Conservation (phyloP, 192 early-diverging fungal species). For the Endogone sp. region DNA sequence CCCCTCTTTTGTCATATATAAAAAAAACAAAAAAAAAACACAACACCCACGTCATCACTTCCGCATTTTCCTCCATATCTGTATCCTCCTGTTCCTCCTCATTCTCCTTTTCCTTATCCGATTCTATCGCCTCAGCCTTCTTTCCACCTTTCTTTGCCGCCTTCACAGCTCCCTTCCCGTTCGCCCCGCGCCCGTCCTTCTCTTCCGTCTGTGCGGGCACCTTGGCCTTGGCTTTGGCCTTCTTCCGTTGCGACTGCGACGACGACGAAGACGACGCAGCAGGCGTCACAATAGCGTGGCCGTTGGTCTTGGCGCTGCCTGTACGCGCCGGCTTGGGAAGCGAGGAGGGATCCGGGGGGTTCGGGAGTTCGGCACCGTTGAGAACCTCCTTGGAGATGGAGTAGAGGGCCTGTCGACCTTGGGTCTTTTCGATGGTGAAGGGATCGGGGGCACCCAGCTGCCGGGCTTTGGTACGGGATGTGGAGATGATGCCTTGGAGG, state of each 20-base stretch:
- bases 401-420: slow-evolving; percentile 28
- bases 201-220: background rate
- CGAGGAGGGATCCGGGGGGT: slow-evolving; percentile 10
- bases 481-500: slow-evolving; percentile 47
- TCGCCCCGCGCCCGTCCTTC: background rate
- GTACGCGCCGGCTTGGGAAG: background rate
- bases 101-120: no score
- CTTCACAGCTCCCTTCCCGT: no score
- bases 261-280: background rate
- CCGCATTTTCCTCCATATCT: no score
- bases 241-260: background rate
- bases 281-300: background rate
- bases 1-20: no score
- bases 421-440: slow-evolving; percentile 33
- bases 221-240: background rate
- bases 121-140: no score
- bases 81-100: no score
- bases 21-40: no score
- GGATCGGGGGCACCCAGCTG: slow-evolving; percentile 28
- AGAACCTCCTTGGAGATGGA: slow-evolving; percentile 31
- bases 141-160: no score
- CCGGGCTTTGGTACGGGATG: slow-evolving; percentile 29
- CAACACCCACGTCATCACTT: no score
- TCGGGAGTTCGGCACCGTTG: slow-evolving; percentile 19
- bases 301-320: background rate